These are phyloP conservation scores for Entomortierella parvispora DNA, from an alignment of 192 early-diverging fungal species.

Conservation along the genomic window DNA sequence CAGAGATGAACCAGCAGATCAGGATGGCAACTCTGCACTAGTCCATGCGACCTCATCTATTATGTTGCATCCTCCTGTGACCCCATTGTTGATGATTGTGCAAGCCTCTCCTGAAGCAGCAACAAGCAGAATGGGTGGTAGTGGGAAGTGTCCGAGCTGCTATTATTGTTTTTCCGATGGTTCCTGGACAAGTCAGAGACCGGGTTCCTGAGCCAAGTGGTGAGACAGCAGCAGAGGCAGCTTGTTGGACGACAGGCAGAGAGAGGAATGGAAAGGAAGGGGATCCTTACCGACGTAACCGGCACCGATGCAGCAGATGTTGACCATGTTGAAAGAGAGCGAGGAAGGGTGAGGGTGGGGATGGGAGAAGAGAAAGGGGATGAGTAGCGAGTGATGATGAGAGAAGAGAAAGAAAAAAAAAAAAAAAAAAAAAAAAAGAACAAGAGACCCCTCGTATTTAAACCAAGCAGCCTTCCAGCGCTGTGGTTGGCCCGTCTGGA, in stretches of 20 bases:
- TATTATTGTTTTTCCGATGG: background rate
- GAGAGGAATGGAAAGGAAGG: no score
- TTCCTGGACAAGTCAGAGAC: background rate
- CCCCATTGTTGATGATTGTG: no score
- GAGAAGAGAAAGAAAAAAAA: conserved; percentile 6
- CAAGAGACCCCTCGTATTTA: background rate
- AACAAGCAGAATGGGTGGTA: background rate
- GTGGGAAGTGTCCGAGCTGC: background rate
- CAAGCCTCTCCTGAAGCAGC: no score
- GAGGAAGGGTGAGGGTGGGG: conserved; percentile 5
- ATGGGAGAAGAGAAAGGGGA: conserved; percentile 2
- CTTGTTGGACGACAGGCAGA: no score
- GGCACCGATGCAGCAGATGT: conserved; percentile 95
- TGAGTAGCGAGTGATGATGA: conserved; percentile 16
- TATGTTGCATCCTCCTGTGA: no score
- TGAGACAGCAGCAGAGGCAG: background rate
- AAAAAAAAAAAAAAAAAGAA: conserved; percentile 11
- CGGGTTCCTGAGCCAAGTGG: background rate
- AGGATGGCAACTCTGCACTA: no score
- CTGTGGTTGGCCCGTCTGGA: no score
- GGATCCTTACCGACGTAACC: conserved; percentile 89
- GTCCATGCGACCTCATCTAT: no score
- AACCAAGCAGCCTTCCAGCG: no score
- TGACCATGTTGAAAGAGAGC: conserved; percentile 48
- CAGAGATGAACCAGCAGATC: no score